Percentiles rank a stretch among this genome's conserved stretches.
Conservation (phyloP, 306 rosid genomes). For the Quercus aquifolioides region DNA sequence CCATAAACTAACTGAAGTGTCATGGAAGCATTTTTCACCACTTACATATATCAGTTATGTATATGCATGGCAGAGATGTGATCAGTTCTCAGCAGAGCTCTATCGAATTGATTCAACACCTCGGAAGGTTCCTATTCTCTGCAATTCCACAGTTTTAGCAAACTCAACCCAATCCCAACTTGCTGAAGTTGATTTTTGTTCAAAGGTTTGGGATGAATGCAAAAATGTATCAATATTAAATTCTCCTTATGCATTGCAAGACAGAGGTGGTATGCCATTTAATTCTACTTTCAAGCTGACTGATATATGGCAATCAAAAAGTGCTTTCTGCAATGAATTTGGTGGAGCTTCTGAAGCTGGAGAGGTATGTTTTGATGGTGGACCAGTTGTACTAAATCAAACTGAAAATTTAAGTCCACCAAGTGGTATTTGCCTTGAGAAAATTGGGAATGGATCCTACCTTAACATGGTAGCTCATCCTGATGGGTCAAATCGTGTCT, state of each 20-base stretch:
- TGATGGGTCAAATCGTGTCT: constrained; percentile 33
- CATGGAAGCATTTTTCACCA: neutral
- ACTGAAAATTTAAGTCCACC: constrained; percentile 15
- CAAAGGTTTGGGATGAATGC: constrained; percentile 31
- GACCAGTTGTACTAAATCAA: constrained; percentile 20
- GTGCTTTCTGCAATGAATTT: constrained; percentile 17
- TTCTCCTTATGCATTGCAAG: constrained; percentile 21
- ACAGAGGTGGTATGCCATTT: neutral
- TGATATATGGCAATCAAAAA: constrained; percentile 24
- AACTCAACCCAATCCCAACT: constrained; percentile 6
- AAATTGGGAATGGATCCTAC: constrained; percentile 35
- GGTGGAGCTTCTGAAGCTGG: constrained; percentile 28
- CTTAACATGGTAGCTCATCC: constrained; percentile 40
- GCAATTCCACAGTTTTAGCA: constrained; percentile 24
- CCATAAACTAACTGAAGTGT: neutral
- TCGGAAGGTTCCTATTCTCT: constrained; percentile 30
- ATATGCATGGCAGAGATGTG: constrained; percentile 27
- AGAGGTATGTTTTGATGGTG: constrained; percentile 29
- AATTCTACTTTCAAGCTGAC: constrained; percentile 24
- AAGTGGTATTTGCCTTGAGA: constrained; percentile 37
- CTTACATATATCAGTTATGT: neutral
- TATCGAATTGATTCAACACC: constrained; percentile 21
- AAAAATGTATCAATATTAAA: constrained; percentile 17
- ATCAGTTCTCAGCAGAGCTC: constrained; percentile 30
- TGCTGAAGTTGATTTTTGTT: constrained; percentile 24